Base-by-base conservation (phyloP, 1,139 yeast genomes). In the Hemisphaericaspora xylanilytica region DNA sequence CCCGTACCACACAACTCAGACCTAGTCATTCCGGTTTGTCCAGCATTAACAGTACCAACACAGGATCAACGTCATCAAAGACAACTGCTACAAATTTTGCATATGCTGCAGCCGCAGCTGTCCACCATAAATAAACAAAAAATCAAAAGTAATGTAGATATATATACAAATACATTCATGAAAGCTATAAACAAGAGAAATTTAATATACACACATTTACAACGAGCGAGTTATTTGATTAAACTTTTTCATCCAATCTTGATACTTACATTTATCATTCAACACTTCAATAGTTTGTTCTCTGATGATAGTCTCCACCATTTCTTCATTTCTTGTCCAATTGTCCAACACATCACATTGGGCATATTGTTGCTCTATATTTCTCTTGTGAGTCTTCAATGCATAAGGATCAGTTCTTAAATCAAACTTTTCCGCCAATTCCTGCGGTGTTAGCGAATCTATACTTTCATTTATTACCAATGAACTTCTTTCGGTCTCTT, bases 51-150 rank as follows among this genome's bases (percentile, higher is more conserved):
- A n/a, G n/a, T n/a, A n/a, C n/a, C n/a, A n/a, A n/a, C n/a, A 17
- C 24, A 13, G 27, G 17, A 8, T 15, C 36, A 12, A 16, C 32
- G 3, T 5, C 32, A 18, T 12, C 22, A 17, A 17, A 12, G 32
- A 29, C 6, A 4, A 29, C 32, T 3, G 11, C 33, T 10, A 62
- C 57, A 35, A 63, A 59, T 32, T 70, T 70, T 61, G 75, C 75
- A 42, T 65, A 62, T 41, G 75, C 75, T 5, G 76, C 76, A 1
- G 76, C 76, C 3, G 74, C 76, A 7, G 75, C 75, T 9, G 75
- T 65, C 37, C 65, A 61, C 46, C 58, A 56, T 41, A 41, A 38
- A 35, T 41, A 27, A 26, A 25, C n/a, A n/a, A n/a, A n/a, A n/a
- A n/a, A n/a, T n/a, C n/a, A n/a, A n/a, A n/a, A n/a, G n/a, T n/a